Evolutionary conservation across 176 grass and related monocot species (phyloP).

Genomic region (Ensete ventricosum): DNA sequence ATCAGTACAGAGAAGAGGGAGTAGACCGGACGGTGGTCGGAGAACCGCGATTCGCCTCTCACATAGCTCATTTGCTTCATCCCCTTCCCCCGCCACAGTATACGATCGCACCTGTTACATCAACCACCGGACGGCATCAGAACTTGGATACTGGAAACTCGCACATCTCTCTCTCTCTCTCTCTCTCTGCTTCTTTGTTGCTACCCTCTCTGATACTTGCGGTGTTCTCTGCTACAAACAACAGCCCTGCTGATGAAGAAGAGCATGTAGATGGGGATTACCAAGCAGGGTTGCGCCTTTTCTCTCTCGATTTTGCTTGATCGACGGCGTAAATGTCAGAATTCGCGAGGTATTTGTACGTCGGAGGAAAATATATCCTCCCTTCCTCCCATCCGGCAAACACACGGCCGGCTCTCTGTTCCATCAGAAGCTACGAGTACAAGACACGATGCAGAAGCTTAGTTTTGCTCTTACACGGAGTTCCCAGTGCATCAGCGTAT

Average conservation of each 20-base stretch:
- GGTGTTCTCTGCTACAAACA: too few relatives aligned
- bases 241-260: too few relatives aligned
- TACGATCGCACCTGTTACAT: conserved; percentile 65
- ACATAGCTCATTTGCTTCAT: conserved; percentile 60
- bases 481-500: background rate
- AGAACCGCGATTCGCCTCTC: conserved; percentile 72
- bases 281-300: conserved; percentile 78
- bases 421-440: conserved; percentile 35
- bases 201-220: too few relatives aligned
- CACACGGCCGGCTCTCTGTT: conserved; percentile 58
- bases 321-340: conserved; percentile 60
- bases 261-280: conserved; percentile 14
- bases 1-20: conserved; percentile 45
- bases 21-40: conserved; percentile 82
- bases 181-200: too few relatives aligned
- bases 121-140: background rate
- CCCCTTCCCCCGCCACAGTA: conserved; percentile 68
- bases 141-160: too few relatives aligned
- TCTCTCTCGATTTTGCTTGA: conserved; percentile 28
- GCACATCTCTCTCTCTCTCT: background rate
- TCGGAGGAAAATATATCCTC: conserved; percentile 70
- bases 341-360: conserved; percentile 73
- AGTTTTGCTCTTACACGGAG: background rate
- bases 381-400: conserved; percentile 84
- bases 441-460: background rate